Evolutionary conservation across 495 filamentous ascomycete genomes (phyloP), one percentile per base, ranked within the genome.

Genomic region (Xylaria intraflava): DNA sequence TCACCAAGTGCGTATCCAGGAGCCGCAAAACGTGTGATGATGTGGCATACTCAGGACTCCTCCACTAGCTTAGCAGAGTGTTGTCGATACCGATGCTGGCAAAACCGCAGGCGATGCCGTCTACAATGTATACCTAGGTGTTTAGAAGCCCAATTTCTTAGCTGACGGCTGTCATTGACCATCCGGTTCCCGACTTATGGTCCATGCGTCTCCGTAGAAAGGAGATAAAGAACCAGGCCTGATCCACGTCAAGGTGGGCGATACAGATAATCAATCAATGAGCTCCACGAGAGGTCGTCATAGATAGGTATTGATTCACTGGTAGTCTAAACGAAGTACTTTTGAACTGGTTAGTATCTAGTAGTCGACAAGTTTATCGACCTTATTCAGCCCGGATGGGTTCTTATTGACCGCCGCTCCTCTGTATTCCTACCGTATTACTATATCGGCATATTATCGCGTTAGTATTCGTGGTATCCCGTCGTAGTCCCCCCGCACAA

Each of bases 131-230:
- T 53, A 62, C 38, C n/a, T n/a, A n/a, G n/a, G n/a, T n/a, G n/a
- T n/a, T 59, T 53, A 10, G 65, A 67, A 19, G 71, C 66, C 45
- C 65, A 61, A 10, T 68, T 69, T 31, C 47, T 47, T 20, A 7
- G 45, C 3, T 10, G 40, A 5, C 33, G 36, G 24, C 38, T 22
- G 46, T 48, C 47, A 38, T 52, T 26, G 27, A 61, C 55, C 41
- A 68, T 48, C 47, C 71, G 69, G 68, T 67, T 70, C 47, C 65
- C 68, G 0, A 62, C 65, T 33, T 66, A 62, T 53, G 51, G 53
- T 44, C 45, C 46, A 2, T 56, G 62, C 20, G 22, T 43, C 5
- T 66, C 68, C 22, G 61, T 51, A 1, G 62, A 68, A 30, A 47
- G 66, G 41, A 50, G 56, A 17, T 69, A 26, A 55, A 58, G 12